Evolutionary conservation across 2,329 filamentous ascomycete genomes (phyloP).

Genomic region (Botrytis pseudocinerea): DNA sequence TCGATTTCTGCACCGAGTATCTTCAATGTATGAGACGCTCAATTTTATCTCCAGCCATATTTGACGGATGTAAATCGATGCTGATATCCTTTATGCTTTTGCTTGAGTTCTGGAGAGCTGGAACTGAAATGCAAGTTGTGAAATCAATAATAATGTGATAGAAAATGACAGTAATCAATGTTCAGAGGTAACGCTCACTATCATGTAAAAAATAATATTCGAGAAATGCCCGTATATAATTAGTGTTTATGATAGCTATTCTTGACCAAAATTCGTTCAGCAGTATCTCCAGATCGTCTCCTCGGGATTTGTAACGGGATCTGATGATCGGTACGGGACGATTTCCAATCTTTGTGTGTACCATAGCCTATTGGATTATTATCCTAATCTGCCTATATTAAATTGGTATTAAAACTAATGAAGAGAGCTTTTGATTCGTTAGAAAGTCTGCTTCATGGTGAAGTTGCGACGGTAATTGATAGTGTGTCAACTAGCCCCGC

Average conservation of each 20-base stretch:
- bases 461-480: background rate
- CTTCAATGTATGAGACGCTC: too few species aligned
- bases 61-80: too few species aligned
- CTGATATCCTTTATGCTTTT: too few species aligned
- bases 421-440: background rate
- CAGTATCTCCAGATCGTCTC: background rate
- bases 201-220: background rate
- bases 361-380: background rate
- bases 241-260: background rate
- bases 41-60: too few species aligned
- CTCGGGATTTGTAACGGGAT: background rate
- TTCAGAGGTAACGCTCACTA: too few species aligned
- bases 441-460: background rate
- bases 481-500: background rate
- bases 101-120: too few species aligned
- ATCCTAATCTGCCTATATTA: background rate
- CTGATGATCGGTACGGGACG: background rate
- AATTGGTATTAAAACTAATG: background rate
- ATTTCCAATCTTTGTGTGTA: background rate
- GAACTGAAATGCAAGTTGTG: too few species aligned
- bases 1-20: background rate
- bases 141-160: too few species aligned
- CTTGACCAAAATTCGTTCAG: too few species aligned
- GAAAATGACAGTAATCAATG: too few species aligned
- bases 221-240: background rate